Conservation (phyloP, 2,329 filamentous ascomycete genomes). For the Coniochaeta hoffmannii region DNA sequence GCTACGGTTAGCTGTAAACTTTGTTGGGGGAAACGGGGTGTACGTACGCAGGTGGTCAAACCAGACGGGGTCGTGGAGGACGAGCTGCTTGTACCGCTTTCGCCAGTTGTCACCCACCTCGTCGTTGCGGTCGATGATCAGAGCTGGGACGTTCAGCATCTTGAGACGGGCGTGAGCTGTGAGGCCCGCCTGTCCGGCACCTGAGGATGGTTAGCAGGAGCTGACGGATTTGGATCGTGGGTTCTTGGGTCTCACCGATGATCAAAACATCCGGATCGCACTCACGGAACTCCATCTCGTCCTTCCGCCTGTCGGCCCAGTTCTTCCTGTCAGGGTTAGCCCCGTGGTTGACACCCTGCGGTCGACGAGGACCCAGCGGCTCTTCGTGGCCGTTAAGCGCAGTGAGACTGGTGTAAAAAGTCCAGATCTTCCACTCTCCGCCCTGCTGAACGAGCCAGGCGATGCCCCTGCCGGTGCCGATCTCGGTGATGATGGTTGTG, state of each 20-base stretch:
- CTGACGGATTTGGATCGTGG: background rate
- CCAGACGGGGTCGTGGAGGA: conserved; percentile 59
- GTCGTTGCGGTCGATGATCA: conserved; percentile 44
- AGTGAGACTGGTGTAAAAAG: conserved; percentile 42
- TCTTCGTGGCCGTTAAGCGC: conserved; percentile 39
- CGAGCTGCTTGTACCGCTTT: conserved; percentile 44
- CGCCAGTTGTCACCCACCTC: conserved; percentile 54
- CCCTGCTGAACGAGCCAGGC: conserved; percentile 32
- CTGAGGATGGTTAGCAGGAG: conserved; percentile 20
- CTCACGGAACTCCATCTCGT: conserved; percentile 38
- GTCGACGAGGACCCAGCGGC: conserved; percentile 27
- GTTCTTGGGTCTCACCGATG: conserved; percentile 37
- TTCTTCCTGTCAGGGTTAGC: conserved; percentile 38
- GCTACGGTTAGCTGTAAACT: background rate
- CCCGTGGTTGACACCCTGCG: conserved; percentile 41
- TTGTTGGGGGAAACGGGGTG: background rate
- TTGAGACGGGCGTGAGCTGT: conserved; percentile 45
- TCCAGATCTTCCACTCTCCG: conserved; percentile 47
- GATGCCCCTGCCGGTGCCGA: conserved; percentile 42
- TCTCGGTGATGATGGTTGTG: conserved; percentile 34
- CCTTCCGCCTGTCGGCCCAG: conserved; percentile 41
- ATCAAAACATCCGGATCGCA: conserved; percentile 46
- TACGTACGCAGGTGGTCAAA: conserved; percentile 39
- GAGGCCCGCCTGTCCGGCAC: conserved; percentile 48
- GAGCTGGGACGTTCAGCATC: conserved; percentile 42